Conservation (phyloP, 495 filamentous ascomycete genomes). For the Friedmanniomyces endolithicus region DNA sequence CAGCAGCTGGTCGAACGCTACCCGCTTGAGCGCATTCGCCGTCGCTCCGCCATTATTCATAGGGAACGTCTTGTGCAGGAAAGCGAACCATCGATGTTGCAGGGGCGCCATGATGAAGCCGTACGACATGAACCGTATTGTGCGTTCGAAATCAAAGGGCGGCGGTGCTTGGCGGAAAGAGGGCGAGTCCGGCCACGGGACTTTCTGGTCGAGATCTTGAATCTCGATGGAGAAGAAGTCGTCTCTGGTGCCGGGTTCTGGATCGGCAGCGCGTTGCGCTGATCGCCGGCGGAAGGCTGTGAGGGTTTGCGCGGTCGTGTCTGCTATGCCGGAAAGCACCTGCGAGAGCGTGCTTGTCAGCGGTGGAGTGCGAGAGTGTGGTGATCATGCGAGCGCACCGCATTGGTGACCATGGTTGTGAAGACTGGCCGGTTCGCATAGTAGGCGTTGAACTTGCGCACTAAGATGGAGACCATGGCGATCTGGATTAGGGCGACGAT, state of each 20-base stretch:
- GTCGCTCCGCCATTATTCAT: conserved; percentile 39
- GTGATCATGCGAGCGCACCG: conserved; percentile 42
- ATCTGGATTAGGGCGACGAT: conserved; percentile 82
- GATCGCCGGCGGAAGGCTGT: conserved; percentile 65
- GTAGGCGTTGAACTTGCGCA: conserved; percentile 80
- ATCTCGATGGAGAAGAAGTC: conserved; percentile 80
- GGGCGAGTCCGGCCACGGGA: conserved; percentile 54
- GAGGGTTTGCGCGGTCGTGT: conserved; percentile 89
- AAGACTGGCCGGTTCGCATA: conserved; percentile 87
- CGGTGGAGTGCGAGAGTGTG: conserved; percentile 1
- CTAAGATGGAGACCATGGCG: conserved; percentile 65
- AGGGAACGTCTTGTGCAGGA: conserved; percentile 64
- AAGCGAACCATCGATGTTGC: conserved; percentile 94
- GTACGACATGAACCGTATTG: conserved; percentile 90
- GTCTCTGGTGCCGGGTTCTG: conserved; percentile 35
- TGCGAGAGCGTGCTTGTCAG: conserved; percentile 23
- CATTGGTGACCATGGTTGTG: conserved; percentile 97
- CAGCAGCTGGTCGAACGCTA: conserved; percentile 85
- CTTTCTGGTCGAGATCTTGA: conserved; percentile 75
- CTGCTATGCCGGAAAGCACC: conserved; percentile 80
- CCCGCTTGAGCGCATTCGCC: conserved; percentile 71
- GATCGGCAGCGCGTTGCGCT: conserved; percentile 43
- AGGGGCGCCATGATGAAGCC: conserved; percentile 91
- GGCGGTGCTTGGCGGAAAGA: conserved; percentile 50
- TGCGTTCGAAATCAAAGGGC: conserved; percentile 87